These are phyloP conservation scores for Hanseniaspora pseudoguilliermondii DNA, from an alignment of 805 yeast genomes.

Conservation along the genomic window DNA sequence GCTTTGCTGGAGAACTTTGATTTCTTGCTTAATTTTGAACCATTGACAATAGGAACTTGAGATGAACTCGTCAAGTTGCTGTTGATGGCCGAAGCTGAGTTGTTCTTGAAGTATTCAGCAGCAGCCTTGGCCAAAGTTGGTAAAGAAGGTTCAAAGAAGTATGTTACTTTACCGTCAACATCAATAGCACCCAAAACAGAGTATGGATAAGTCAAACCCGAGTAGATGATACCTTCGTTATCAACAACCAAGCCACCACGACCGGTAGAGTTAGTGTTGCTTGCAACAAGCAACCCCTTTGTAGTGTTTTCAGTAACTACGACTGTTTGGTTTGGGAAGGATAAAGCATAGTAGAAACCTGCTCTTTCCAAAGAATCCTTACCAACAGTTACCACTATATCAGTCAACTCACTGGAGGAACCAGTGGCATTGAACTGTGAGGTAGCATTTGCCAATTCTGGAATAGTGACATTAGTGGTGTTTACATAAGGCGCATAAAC, in stretches of 20 bases:
- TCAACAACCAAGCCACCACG: conserved; percentile 22
- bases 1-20: neutral
- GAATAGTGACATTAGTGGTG: conserved; percentile 20
- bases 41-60: neutral
- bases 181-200: conserved; percentile 22
- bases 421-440: conserved; percentile 16
- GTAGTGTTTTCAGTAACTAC: conserved; percentile 19
- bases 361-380: conserved; percentile 20
- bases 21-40: conserved; percentile 14
- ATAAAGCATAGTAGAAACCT: conserved; percentile 22
- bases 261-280: conserved; percentile 15
- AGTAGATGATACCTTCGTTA: conserved; percentile 19
- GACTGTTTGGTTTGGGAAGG: conserved; percentile 19
- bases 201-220: conserved; percentile 22
- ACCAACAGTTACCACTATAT: conserved; percentile 19
- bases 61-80: neutral
- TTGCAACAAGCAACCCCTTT: conserved; percentile 20
- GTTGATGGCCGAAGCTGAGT: neutral
- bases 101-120: neutral
- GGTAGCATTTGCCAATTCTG: conserved; percentile 19
- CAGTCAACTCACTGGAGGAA: conserved; percentile 18
- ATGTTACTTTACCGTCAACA: conserved; percentile 16
- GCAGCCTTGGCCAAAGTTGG: conserved; percentile 14
- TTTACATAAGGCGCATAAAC: conserved; percentile 17
- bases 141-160: conserved; percentile 21